Conservation (phyloP, 176 grass and related monocot genomes). For the Ensete ventricosum region DNA sequence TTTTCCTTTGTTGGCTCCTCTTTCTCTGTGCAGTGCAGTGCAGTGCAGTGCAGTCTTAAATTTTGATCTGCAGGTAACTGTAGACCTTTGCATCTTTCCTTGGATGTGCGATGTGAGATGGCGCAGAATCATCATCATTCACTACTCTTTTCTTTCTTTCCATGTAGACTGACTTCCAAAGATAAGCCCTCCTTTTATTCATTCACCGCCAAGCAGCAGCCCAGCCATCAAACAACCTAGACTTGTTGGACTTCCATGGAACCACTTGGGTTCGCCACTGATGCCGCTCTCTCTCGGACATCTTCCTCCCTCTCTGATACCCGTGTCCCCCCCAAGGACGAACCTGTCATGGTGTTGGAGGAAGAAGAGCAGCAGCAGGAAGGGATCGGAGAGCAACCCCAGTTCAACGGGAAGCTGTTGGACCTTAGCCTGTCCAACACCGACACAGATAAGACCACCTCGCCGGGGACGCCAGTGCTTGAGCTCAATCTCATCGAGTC, state of each 20-base stretch:
- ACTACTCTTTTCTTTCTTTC: neutral
- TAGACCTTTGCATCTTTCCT: neutral
- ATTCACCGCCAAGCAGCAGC: neutral
- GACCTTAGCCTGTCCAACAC: neutral
- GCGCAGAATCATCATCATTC: neutral
- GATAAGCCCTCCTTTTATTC: neutral
- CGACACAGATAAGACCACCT: neutral
- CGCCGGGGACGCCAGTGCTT: neutral
- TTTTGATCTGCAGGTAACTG: neutral
- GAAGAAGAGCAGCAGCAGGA: neutral
- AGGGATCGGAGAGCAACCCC: too few species aligned
- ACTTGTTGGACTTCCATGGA: too few species aligned
- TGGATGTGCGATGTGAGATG: neutral
- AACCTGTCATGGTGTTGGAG: neutral
- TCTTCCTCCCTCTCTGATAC: too few species aligned
- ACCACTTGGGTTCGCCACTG: too few species aligned
- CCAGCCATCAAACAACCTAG: too few species aligned
- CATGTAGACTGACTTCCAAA: neutral
- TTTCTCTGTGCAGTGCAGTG: too few species aligned
- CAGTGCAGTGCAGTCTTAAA: too few species aligned
- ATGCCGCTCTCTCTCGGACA: too few species aligned
- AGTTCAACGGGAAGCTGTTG: neutral
- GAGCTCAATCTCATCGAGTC: conserved; percentile 1
- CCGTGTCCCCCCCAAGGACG: neutral
- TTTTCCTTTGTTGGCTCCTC: too few species aligned